phyloP scores from a whole-genome alignment of 345 rosid species.

The Noccaea caerulescens region DNA sequence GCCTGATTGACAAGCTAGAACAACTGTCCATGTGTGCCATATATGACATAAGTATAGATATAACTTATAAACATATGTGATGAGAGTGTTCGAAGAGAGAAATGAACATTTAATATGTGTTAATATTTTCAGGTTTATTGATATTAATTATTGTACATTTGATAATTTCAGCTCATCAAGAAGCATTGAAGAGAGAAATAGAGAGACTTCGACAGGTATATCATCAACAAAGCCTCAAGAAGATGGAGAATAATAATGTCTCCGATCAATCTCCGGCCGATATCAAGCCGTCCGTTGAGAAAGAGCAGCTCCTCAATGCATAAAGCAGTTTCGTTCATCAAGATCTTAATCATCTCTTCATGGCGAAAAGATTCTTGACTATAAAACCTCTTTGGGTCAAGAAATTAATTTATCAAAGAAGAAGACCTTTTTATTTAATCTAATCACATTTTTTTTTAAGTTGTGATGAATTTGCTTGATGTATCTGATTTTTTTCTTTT shows the following conservation, averaged over 20 bases:
- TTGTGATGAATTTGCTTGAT: constrained; percentile 45
- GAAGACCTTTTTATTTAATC: constrained; percentile 33
- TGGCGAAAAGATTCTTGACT: constrained; percentile 33
- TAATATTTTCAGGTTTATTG: background rate
- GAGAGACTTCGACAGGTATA: constrained; percentile 84
- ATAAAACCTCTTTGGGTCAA: constrained; percentile 41
- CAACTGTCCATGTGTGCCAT: constrained; percentile 44
- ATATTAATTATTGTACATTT: background rate
- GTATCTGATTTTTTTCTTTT: constrained; percentile 33
- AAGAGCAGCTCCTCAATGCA: constrained; percentile 44
- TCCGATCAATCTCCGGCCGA: constrained; percentile 45
- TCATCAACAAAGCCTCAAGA: constrained; percentile 64
- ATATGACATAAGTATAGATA: constrained; percentile 16
- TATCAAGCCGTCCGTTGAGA: constrained; percentile 43
- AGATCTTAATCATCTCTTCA: constrained; percentile 22
- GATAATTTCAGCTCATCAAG: constrained; percentile 74
- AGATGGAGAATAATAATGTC: constrained; percentile 47
- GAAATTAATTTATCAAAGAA: constrained; percentile 34
- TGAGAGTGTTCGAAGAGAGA: background rate
- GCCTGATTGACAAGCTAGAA: constrained; percentile 26
- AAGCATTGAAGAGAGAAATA: constrained; percentile 88
- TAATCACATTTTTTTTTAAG: constrained; percentile 33
- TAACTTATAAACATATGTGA: constrained; percentile 13
- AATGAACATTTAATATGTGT: background rate
- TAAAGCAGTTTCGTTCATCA: constrained; percentile 24